Evolutionary conservation across 306 rosid genomes (phyloP).

Genomic region (Vicia faba): DNA sequence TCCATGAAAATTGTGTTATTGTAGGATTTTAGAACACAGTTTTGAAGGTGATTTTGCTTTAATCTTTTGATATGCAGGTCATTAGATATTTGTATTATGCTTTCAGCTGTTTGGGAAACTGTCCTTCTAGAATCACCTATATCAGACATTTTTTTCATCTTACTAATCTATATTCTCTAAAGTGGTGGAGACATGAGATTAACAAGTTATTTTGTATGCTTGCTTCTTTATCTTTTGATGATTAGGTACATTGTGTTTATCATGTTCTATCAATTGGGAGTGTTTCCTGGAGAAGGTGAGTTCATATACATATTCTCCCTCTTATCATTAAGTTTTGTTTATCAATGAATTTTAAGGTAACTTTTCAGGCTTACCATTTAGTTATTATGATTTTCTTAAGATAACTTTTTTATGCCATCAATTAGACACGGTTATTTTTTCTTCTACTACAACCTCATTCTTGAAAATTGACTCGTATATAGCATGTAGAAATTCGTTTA

Average conservation of each 20-base stretch:
- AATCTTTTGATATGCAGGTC: conserved; percentile 58
- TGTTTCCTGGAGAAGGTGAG: conserved; percentile 91
- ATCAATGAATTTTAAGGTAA: conserved; percentile 27
- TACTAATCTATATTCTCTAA: not conserved
- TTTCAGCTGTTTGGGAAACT: conserved; percentile 64
- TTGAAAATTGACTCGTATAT: conserved; percentile 2
- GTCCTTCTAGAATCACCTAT: conserved; percentile 86
- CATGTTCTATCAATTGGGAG: conserved; percentile 76
- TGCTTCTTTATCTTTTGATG: conserved; percentile 34
- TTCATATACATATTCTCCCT: conserved; percentile 36
- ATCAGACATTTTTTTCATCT: conserved; percentile 60
- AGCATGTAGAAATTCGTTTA: conserved; percentile 18
- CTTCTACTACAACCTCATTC: too few species aligned
- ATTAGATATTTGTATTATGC: conserved; percentile 85
- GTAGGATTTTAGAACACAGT: not conserved
- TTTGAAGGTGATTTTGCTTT: conserved; percentile 22
- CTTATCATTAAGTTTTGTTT: conserved; percentile 19
- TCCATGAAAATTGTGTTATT: conserved; percentile 6
- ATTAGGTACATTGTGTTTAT: conserved; percentile 88
- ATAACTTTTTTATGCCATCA: conserved; percentile 45
- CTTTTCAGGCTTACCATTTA: conserved; percentile 59
- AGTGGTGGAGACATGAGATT: conserved; percentile 7
- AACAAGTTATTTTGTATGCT: conserved; percentile 9
- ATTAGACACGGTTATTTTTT: not conserved
- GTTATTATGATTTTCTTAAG: conserved; percentile 72